A percentile compares a stretch with the other conserved stretches of the same genome.
These are phyloP conservation scores for Leptographium lundbergii DNA, from an alignment of 2,329 filamentous ascomycete genomes.

Conservation along the genomic window DNA sequence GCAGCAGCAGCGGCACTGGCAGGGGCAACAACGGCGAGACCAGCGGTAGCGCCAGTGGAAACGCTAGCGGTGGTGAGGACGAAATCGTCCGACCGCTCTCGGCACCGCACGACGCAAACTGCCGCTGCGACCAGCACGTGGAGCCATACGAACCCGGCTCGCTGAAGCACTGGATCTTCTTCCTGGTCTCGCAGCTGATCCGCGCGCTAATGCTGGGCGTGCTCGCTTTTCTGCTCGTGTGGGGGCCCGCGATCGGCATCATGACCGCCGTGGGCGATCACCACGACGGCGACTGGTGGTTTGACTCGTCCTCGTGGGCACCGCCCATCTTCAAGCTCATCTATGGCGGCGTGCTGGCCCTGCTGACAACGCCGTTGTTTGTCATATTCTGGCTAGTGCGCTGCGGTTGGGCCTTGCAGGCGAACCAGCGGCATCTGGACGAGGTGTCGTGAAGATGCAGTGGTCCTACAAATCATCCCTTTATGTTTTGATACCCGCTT, in stretches of 20 bases:
- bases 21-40: background rate
- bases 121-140: conserved; percentile 6
- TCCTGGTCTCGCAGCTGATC: conserved; percentile 22
- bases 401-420: conserved; percentile 28
- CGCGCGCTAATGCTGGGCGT: conserved; percentile 24
- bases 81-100: conserved; percentile 1
- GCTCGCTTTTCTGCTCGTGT: conserved; percentile 28
- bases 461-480: background rate
- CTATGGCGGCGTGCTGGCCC: conserved; percentile 31
- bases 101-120: conserved; percentile 8
- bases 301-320: conserved; percentile 25
- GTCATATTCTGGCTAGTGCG: conserved; percentile 37
- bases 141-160: conserved; percentile 17
- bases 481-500: background rate
- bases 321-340: conserved; percentile 38
- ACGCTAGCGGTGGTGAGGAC: background rate
- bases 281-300: conserved; percentile 30
- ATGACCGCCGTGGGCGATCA: conserved; percentile 25
- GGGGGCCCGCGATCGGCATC: conserved; percentile 29
- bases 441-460: background rate
- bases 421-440: conserved; percentile 11
- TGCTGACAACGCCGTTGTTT: conserved; percentile 34
- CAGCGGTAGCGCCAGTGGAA: background rate
- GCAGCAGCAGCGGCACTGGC: background rate
- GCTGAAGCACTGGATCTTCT: conserved; percentile 19